Conservation (phyloP, 2,329 filamentous ascomycete species). For the Pestalotiopsis fici region DNA sequence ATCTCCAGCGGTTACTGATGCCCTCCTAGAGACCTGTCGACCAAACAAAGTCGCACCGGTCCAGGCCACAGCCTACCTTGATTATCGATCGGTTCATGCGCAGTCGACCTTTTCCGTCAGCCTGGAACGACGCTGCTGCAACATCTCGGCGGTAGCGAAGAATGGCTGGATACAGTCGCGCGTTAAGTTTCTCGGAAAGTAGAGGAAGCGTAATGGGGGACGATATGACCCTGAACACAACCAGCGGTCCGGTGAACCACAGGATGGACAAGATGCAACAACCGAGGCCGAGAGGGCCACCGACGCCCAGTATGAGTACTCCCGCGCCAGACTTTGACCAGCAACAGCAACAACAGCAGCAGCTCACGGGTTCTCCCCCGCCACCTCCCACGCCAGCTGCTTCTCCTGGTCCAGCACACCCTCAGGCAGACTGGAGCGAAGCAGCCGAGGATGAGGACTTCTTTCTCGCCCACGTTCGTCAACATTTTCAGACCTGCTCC, state of each 20-base stretch:
- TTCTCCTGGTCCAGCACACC: constrained; percentile 62
- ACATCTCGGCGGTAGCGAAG: neutral
- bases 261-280: constrained; percentile 57
- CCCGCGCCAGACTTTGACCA: constrained; percentile 65
- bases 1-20: constrained; percentile 6
- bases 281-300: constrained; percentile 56
- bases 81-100: neutral
- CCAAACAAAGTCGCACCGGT: neutral
- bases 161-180: constrained; percentile 48
- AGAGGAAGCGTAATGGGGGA: constrained; percentile 60
- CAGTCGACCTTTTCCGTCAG: neutral
- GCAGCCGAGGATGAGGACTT: constrained; percentile 80
- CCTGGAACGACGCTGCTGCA: neutral
- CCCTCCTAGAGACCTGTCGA: neutral
- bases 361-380: constrained; percentile 61
- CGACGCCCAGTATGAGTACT: constrained; percentile 68
- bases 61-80: neutral
- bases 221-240: constrained; percentile 56
- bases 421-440: constrained; percentile 72
- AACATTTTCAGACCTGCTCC: constrained; percentile 78
- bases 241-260: constrained; percentile 41
- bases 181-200: constrained; percentile 62
- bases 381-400: constrained; percentile 67
- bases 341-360: constrained; percentile 17
- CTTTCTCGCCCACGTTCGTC: constrained; percentile 76